Percentiles rank a stretch among this genome's conserved stretches.
Conservation (phyloP, 2,329 filamentous ascomycete genomes). For the Colletotrichum sp. region DNA sequence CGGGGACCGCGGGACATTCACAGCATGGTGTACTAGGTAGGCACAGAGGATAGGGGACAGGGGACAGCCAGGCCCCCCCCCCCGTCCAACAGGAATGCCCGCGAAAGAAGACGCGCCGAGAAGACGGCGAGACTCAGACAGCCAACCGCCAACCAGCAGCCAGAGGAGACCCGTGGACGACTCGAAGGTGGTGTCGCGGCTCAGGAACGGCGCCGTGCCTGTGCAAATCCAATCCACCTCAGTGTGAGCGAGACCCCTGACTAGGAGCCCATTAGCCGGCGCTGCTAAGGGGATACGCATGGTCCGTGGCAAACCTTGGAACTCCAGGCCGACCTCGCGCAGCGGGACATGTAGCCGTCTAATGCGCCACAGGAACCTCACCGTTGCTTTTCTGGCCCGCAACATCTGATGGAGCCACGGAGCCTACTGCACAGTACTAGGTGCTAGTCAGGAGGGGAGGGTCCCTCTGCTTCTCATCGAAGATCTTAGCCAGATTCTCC, state of each 20-base stretch:
- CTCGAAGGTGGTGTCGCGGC: conserved; percentile 5
- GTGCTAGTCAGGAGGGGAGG: neutral
- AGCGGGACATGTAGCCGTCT: neutral
- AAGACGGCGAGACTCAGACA: neutral
- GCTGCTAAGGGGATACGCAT: neutral
- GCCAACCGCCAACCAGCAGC: neutral
- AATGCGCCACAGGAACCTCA: neutral
- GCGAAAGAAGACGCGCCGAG: conserved; percentile 6
- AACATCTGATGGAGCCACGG: neutral
- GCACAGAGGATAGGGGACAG: neutral
- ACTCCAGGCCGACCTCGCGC: neutral
- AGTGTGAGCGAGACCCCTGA: conserved; percentile 10
- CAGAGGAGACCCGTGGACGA: neutral
- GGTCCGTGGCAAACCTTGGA: neutral
- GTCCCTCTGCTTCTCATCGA: neutral
- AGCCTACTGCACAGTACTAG: neutral
- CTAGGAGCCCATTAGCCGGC: conserved; percentile 1
- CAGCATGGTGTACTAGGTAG: neutral
- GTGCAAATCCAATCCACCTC: neutral
- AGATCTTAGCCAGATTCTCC: neutral
- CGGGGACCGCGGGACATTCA: neutral
- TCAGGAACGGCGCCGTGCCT: conserved; percentile 14
- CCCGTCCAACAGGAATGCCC: neutral
- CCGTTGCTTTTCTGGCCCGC: conserved; percentile 5
- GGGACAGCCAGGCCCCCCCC: neutral